These are phyloP conservation scores for Emydomyces testavorans DNA, from an alignment of 2,329 filamentous ascomycete genomes.

Conservation along the genomic window DNA sequence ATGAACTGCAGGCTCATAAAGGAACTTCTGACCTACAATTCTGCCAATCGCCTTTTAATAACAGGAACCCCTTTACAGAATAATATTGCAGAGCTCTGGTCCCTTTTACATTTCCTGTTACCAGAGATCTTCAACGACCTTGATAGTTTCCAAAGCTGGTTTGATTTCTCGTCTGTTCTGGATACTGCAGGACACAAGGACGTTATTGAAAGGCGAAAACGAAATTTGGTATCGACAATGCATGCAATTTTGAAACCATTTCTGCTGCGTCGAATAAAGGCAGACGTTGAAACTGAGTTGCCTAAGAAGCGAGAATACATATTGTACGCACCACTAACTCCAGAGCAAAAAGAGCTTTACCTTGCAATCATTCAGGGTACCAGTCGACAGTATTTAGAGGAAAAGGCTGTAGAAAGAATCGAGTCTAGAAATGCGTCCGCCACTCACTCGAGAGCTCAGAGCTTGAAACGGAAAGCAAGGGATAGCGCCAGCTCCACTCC, in stretches of 20 bases:
- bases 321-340: constrained; percentile 80
- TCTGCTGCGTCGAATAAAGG: constrained; percentile 75
- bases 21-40: constrained; percentile 76
- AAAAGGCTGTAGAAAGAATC: constrained; percentile 41
- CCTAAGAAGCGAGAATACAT: constrained; percentile 96
- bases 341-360: constrained; percentile 84
- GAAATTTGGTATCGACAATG: constrained; percentile 72
- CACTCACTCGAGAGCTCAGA: constrained; percentile 31
- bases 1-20: constrained; percentile 85
- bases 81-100: constrained; percentile 91
- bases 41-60: constrained; percentile 80
- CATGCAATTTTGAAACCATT: constrained; percentile 90
- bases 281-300: constrained; percentile 81
- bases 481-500: constrained; percentile 37
- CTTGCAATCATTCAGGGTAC: constrained; percentile 75
- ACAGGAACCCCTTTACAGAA: constrained; percentile 94
- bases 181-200: constrained; percentile 69
- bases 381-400: constrained; percentile 38
- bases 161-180: constrained; percentile 86
- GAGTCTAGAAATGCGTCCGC: constrained; percentile 26
- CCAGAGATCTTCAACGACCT: constrained; percentile 88
- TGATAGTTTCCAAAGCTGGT: constrained; percentile 89
- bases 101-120: constrained; percentile 80
- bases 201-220: constrained; percentile 65
- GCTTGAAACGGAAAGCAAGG: constrained; percentile 48